Conservation (phyloP, 306 rosid genomes). For the Glycine soja region DNA sequence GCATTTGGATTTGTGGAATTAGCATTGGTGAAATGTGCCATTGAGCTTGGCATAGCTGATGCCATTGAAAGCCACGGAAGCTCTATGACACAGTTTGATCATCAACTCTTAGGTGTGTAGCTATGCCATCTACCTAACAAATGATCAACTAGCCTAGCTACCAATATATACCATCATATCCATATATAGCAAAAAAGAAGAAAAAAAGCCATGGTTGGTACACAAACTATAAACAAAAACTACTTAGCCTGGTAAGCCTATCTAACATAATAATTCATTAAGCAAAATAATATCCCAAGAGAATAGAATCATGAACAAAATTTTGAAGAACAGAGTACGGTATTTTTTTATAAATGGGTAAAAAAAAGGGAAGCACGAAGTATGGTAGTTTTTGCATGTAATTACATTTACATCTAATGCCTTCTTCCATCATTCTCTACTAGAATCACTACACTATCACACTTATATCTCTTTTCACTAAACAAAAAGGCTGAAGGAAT, state of each 20-base stretch:
- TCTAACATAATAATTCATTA: not conserved
- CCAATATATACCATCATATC: not conserved
- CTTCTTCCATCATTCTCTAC: too few species aligned
- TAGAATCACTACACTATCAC: too few species aligned
- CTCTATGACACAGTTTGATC: slow-evolving; percentile 61
- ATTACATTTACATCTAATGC: too few species aligned
- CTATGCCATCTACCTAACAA: slow-evolving; percentile 25
- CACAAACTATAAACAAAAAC: not conserved
- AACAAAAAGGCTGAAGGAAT: too few species aligned
- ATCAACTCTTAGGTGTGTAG: slow-evolving; percentile 50
- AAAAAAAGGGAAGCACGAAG: not conserved
- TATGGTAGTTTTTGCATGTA: too few species aligned
- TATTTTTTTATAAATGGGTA: not conserved
- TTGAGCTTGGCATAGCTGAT: slow-evolving; percentile 74
- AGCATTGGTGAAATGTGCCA: slow-evolving; percentile 68
- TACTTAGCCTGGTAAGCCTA: not conserved
- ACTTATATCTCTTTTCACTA: too few species aligned
- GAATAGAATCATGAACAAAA: not conserved
- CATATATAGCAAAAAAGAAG: not conserved
- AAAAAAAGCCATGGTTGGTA: slow-evolving; percentile 20
- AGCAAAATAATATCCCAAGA: not conserved
- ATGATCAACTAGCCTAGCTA: not conserved
- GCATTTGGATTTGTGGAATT: slow-evolving; percentile 61
- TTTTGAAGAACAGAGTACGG: not conserved
- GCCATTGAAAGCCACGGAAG: slow-evolving; percentile 58